Percentiles rank a stretch among this genome's conserved stretches.
These are phyloP conservation scores for Mycogone perniciosa DNA, from an alignment of 2,329 filamentous ascomycete genomes.

Conservation along the genomic window DNA sequence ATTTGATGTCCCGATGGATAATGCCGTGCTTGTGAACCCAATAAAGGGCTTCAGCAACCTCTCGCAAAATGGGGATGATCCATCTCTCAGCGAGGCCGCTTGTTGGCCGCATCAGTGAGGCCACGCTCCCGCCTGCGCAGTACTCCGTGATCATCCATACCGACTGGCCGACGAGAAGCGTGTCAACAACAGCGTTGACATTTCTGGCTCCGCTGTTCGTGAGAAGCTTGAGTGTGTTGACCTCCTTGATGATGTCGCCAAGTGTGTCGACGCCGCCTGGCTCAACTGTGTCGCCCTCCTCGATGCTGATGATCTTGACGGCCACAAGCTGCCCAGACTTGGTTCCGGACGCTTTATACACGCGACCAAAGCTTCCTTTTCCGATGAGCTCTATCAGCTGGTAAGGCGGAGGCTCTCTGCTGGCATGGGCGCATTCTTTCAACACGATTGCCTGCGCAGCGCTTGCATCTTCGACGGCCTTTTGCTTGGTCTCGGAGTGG, in stretches of 20 bases:
- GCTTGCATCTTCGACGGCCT: slow-evolving; percentile 60
- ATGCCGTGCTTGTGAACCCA: slow-evolving; percentile 63
- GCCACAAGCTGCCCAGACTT: slow-evolving; percentile 46
- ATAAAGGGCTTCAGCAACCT: slow-evolving; percentile 57
- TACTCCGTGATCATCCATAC: slow-evolving; percentile 87
- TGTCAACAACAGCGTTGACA: slow-evolving; percentile 73
- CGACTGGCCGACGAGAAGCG: slow-evolving; percentile 66
- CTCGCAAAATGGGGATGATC: slow-evolving; percentile 61
- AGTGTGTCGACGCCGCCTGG: slow-evolving; percentile 52
- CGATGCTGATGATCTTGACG: slow-evolving; percentile 72
- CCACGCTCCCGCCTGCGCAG: slow-evolving; percentile 75
- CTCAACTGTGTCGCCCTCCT: slow-evolving; percentile 59
- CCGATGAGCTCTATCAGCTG: slow-evolving; percentile 63
- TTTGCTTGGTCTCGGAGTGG: slow-evolving; percentile 35
- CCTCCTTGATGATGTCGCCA: slow-evolving; percentile 56
- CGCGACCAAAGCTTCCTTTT: slow-evolving; percentile 65
- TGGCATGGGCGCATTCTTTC: slow-evolving; percentile 52
- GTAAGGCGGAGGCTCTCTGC: slow-evolving; percentile 57
- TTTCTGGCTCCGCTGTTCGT: slow-evolving; percentile 68
- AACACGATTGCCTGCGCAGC: slow-evolving; percentile 59
- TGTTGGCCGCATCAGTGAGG: slow-evolving; percentile 61
- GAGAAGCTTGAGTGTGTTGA: slow-evolving; percentile 61
- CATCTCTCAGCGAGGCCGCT: slow-evolving; percentile 61
- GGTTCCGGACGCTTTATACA: slow-evolving; percentile 55
- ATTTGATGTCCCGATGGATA: slow-evolving; percentile 65